Conservation (phyloP, 2,329 filamentous ascomycete species). For the Trichophyton mentagrophytes region DNA sequence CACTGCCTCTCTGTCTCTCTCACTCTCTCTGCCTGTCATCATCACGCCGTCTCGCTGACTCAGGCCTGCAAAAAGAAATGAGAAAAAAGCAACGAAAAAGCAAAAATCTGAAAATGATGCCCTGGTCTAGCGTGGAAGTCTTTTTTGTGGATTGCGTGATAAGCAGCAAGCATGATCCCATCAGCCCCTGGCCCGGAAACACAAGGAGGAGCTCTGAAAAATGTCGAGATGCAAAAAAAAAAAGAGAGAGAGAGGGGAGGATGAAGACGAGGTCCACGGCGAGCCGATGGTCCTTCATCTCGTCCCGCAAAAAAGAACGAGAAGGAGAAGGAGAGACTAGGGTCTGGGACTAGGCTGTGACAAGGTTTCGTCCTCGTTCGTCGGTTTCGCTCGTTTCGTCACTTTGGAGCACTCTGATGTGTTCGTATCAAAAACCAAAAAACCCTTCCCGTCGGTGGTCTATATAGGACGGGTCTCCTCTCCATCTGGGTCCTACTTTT, state of each 20-base stretch:
- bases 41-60: neutral
- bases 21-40: neutral
- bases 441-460: slow-evolving; percentile 9
- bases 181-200: slow-evolving; percentile 8
- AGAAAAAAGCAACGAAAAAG: neutral
- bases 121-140: neutral
- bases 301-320: neutral
- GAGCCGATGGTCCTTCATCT: slow-evolving; percentile 4
- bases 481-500: slow-evolving; percentile 17
- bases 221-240: neutral
- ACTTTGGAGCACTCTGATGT: neutral
- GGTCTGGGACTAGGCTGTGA: neutral
- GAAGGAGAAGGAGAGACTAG: neutral
- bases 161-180: slow-evolving; percentile 21
- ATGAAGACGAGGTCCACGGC: slow-evolving; percentile 1
- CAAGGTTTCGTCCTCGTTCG: neutral
- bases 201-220: neutral
- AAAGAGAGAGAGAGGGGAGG: neutral
- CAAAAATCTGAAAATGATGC: neutral
- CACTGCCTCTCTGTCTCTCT: neutral
- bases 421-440: neutral
- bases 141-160: slow-evolving; percentile 27
- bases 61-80: neutral
- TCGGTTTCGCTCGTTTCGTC: neutral
- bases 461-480: slow-evolving; percentile 24